These are phyloP conservation scores for Ambrosia trifida DNA, from an alignment of 129 eudicot species.

Conservation along the genomic window DNA sequence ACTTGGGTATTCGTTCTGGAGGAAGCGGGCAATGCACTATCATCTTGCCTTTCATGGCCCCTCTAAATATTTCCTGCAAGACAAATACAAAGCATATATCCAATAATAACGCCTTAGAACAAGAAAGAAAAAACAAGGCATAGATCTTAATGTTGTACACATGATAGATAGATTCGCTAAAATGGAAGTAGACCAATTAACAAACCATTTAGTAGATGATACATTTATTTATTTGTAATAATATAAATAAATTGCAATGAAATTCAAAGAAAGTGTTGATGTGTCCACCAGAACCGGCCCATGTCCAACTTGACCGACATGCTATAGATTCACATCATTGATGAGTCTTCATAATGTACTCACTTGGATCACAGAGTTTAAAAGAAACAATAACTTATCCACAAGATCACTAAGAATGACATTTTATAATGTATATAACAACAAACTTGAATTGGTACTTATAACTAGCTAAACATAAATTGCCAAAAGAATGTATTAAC, in stretches of 20 bases:
- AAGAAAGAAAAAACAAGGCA: not conserved
- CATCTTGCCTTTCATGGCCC: slow-evolving; percentile 98
- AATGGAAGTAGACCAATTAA: slow-evolving; percentile 6
- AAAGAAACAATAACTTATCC: no score
- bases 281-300: not conserved
- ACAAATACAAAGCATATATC: slow-evolving; percentile 8
- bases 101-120: not conserved
- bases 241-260: not conserved
- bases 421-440: no score
- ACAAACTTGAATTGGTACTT: no score
- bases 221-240: not conserved
- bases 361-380: not conserved
- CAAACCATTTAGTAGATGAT: not conserved
- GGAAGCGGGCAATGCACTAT: slow-evolving; percentile 90
- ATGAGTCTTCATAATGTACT: not conserved
- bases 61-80: slow-evolving; percentile 88
- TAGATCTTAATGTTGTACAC: not conserved
- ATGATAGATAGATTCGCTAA: slow-evolving; percentile 1
- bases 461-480: no score
- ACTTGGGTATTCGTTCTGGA: slow-evolving; percentile 92
- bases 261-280: not conserved
- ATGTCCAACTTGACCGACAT: not conserved
- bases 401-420: no score
- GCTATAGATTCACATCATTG: not conserved
- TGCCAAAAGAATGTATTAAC: no score